These are phyloP conservation scores for Esteya vermicola DNA, from an alignment of 2,329 filamentous ascomycete species.

Conservation along the genomic window DNA sequence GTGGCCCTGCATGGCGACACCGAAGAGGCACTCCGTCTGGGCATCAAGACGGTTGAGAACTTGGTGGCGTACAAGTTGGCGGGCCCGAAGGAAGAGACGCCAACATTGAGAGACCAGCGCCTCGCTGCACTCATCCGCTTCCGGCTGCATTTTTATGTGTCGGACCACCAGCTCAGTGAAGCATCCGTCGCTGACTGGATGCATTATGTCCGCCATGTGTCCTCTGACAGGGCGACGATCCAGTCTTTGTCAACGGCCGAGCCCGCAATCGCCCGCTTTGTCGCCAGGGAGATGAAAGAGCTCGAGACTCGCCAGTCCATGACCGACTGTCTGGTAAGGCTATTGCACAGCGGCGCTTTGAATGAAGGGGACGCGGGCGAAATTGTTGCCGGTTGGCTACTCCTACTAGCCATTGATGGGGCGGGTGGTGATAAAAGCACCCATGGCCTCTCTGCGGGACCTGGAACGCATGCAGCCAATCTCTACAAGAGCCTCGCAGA, in stretches of 20 bases:
- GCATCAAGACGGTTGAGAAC: background rate
- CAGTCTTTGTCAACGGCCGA: no score
- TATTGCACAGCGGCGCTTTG: background rate
- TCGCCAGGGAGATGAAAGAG: background rate
- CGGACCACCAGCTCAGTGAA: background rate
- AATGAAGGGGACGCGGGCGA: background rate
- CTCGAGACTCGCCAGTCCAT: background rate
- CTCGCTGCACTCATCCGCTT: no score
- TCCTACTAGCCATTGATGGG: background rate
- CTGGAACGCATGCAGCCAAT: no score
- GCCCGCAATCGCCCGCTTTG: background rate
- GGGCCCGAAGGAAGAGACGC: no score
- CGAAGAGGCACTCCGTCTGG: no score
- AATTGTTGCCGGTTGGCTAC: slow-evolving; percentile 1
- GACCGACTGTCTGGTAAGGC: background rate
- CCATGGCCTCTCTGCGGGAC: background rate
- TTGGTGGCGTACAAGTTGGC: background rate
- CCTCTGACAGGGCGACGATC: background rate
- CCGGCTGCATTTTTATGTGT: background rate
- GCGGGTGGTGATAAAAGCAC: background rate
- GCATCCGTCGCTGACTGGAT: background rate
- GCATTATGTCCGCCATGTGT: background rate
- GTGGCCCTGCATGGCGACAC: no score
- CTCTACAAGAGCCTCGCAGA: background rate
- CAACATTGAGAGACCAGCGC: no score